Evolutionary conservation across 192 early-diverging fungal genomes (phyloP).

Genomic region (Coemansia aciculifera): DNA sequence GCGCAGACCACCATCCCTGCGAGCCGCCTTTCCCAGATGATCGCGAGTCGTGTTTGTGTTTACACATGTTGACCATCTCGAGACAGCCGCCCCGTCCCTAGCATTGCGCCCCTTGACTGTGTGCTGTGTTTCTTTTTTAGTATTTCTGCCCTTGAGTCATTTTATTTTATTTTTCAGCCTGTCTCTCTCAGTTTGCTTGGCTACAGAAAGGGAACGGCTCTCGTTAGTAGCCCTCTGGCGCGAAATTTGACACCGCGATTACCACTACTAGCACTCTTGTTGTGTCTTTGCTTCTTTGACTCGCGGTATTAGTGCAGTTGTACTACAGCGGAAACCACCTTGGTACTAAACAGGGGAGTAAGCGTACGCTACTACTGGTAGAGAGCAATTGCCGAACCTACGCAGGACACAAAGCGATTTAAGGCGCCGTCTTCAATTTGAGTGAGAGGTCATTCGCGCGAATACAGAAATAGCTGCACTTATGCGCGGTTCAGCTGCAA

Average conservation of each 20-base stretch:
- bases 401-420: neutral
- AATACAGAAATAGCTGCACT: constrained; percentile 5
- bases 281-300: neutral
- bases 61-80: neutral
- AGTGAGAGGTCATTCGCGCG: neutral
- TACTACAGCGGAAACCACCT: neutral
- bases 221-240: neutral
- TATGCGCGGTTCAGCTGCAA: constrained; percentile 27
- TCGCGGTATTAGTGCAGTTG: neutral
- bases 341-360: neutral
- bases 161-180: constrained; percentile 9
- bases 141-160: neutral
- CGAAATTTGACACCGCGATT: neutral
- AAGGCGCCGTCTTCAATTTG: neutral
- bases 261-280: neutral
- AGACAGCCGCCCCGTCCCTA: neutral
- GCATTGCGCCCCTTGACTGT: constrained; percentile 3
- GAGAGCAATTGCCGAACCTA: neutral
- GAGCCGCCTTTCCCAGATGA: neutral
- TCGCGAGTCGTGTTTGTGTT: neutral
- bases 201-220: neutral
- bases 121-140: neutral
- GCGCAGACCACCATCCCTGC: neutral
- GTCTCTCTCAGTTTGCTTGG: neutral
- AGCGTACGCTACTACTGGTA: neutral